phyloP scores from a whole-genome alignment of 2,329 filamentous ascomycete genomes.

The Arthrinium puccinioides region DNA sequence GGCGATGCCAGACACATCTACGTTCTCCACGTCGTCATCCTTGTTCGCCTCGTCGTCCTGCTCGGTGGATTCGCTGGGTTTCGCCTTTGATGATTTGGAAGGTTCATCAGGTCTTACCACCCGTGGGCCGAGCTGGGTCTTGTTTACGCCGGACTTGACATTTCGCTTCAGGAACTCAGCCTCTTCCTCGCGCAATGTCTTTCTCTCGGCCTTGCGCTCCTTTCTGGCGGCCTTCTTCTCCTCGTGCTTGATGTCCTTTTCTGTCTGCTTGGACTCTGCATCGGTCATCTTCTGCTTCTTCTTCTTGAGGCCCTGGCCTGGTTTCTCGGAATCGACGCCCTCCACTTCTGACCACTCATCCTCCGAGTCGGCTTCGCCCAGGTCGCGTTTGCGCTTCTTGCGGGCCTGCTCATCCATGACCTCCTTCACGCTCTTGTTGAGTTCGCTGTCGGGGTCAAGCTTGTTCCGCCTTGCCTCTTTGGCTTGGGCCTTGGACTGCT shows the following conservation, averaged over 20 bases:
- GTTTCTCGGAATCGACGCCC: constrained; percentile 52
- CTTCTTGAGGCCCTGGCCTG: constrained; percentile 56
- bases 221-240: constrained; percentile 44
- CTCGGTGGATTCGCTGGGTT: constrained; percentile 2
- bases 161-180: constrained; percentile 32
- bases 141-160: constrained; percentile 25
- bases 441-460: constrained; percentile 78
- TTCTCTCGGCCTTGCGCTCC: constrained; percentile 33
- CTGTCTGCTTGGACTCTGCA: constrained; percentile 44
- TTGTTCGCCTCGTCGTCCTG: constrained; percentile 13
- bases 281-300: constrained; percentile 31
- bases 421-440: constrained; percentile 79
- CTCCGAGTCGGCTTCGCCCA: constrained; percentile 35
- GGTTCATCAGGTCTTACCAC: constrained; percentile 12
- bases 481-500: constrained; percentile 88
- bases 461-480: constrained; percentile 79
- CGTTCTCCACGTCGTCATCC: constrained; percentile 36
- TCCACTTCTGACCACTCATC: constrained; percentile 36
- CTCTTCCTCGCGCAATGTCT: constrained; percentile 27
- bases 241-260: constrained; percentile 38
- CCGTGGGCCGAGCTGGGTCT: constrained; percentile 23
- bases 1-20: constrained; percentile 40
- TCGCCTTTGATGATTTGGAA: constrained; percentile 4
- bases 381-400: constrained; percentile 69
- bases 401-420: constrained; percentile 74